Evolutionary conservation across 1,284 basidiomycete genomes (phyloP), one percentile per base, ranked within the genome.

Genomic region (Jaminaea rosea): DNA sequence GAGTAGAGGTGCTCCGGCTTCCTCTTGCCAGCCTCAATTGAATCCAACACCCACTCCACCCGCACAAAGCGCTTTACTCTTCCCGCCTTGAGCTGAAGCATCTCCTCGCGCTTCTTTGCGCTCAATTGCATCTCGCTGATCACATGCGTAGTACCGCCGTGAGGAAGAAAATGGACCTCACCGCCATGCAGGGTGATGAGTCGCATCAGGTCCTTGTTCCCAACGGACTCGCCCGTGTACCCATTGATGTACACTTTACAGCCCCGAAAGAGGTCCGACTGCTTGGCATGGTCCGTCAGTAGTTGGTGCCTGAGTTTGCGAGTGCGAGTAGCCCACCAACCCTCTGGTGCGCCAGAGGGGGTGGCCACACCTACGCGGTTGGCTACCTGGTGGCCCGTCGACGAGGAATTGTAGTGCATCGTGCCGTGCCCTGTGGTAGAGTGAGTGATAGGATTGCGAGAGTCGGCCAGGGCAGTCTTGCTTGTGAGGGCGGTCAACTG

Each of bases 201-300:
- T 7, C 39, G 39, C 39, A 21, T 17, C 19, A 42, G 39, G 6
- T 42, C 39, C 39, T 42, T 42, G 39, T 42, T 42, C 39, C 39
- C 39, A 23, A 42, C 23, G 11, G 19, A 21, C 4, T n/a, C 24
- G 4, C 39, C 39, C 6, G 13, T 23, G 24, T 42, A 42, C 19
- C 39, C 39, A 24, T 42, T 42, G 19, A 42, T 42, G 17, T 42
- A 42, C 19, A 42, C 23, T 11, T 23, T 15, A 17, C 17, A 21
- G 13, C 39, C 39, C 15, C 24, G 17, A 23, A 42, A 42, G 39
- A 42, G 2, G 19, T 42, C 19, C 17, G 39, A 42, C 29, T 8
- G 8, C 15, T 31, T 31, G 8, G 29, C 29, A 15, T 15, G 8
- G 15, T 31, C 29, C 29, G 8, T 15, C 29, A 31, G 15, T n/a